Evolutionary conservation across 371 early-diverging fungal genomes (phyloP), one percentile per base, ranked within the genome.

Genomic region (Entomophthora muscae): DNA sequence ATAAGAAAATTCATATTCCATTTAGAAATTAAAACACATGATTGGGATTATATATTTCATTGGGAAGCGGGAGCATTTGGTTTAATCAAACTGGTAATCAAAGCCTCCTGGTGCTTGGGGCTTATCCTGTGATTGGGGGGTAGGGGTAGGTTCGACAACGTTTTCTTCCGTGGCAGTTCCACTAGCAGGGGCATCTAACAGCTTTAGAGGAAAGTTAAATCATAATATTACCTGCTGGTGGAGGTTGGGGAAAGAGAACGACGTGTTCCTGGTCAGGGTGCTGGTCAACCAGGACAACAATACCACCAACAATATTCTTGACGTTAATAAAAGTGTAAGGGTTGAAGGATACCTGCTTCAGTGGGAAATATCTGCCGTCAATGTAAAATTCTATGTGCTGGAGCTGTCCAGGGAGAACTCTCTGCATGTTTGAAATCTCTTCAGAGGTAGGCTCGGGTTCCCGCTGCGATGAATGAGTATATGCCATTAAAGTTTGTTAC

Each of bases 331-430:
- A 31, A 24, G 22, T 56, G 21, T 52, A 57, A 57, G 21, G 29
- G 26, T 24, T 29, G 22, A 29, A 24, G 30, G 22, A 21, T 63
- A 71, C 82, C 73, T 80, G 79, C 75, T 91, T 93, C 61, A 95
- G 81, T 29, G 97, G 95, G 33, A 78, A 75, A 71, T 93, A 98
- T 61, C 96, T 83, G 17, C 86, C 72, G 58, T 84, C 84, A 29
- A 84, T 83, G 61, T 86, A 83, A 76, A 94, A 93, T 23, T 79
- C 75, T 66, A 95, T 81, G 66, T 83, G 81, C 74, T 87, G 82
- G 64, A 88, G 76, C 71, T 98, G 98, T 58, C 80, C 73, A 26
- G 94, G 95, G 2, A 93, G 73, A 32, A 98, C 86, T 3, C 98
- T 83, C 22, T 90, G 76, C 78, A 96, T 76, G 70, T 98, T 98